Evolutionary conservation across 768 basidiomycete genomes (phyloP), one percentile per base, ranked within the genome.

Genomic region (Tulasnella sp.): DNA sequence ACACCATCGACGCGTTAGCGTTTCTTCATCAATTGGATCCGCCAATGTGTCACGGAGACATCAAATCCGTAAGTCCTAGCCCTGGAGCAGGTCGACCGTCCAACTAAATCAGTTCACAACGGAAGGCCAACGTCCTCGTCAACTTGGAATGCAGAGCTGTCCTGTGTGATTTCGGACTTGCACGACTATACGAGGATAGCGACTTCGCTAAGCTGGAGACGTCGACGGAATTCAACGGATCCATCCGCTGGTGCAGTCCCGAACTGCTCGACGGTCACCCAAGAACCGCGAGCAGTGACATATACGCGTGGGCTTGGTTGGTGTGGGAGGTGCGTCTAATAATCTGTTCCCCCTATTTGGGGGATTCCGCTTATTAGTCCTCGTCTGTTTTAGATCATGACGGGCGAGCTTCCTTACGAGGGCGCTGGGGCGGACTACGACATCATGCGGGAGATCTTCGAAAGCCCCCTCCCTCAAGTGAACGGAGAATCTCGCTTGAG

Each of bases 241-340:
- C 74, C 18, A 40, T 75, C 19, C 74, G 74, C 24, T 75, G 74
- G 74, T 75, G 74, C 27, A 75, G 74, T 42, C 74, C 74, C 14
- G 74, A 75, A 27, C 27, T 75, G 6, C 31, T 75, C 39, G 34
- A 39, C 14, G 74, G 74, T 16, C 14, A 21, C 12, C 74, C 74
- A 19, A 21, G 74, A 12, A 40, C 38, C 21, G 21, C 74, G 21
- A 42, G 19, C 10, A 75, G 74, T 75, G 74, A 75, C 12, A 14
- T 75, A 27, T 75, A 42, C 18, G 74, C 74, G 14, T 75, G 74
- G 74, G 42, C 36, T 12, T 75, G 42, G n/a, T 24, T 75, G 16
- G 36, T 75, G 9, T 18, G 31, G 27, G 74, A 36, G 42, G 74
- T 75, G 2, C 19, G 74, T 75, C n/a, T 9, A 71, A 10, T 27